Percentiles rank a stretch among this genome's conserved stretches.
Evolutionary conservation across 257 asterid genomes (phyloP).

Genomic region (Solanum okadae): DNA sequence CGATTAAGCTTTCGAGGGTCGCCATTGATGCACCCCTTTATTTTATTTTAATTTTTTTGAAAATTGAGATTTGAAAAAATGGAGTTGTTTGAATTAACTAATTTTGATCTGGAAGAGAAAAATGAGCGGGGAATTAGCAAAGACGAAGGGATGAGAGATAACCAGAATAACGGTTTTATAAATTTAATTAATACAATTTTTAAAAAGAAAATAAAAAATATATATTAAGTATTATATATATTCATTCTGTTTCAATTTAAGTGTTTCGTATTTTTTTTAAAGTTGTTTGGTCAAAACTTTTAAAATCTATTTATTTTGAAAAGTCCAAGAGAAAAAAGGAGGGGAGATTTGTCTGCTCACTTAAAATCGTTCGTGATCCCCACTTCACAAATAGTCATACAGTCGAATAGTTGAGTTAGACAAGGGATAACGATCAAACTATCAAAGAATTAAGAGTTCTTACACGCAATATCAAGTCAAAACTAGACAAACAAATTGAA

Average conservation of each 20-base stretch:
- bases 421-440: not conserved
- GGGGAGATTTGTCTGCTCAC: not conserved
- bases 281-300: not conserved
- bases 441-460: not conserved
- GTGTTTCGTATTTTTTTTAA: not conserved
- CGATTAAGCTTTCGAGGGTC: constrained; percentile 90
- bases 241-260: not conserved
- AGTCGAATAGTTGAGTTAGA: not conserved
- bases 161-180: not conserved
- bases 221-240: not conserved
- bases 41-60: not conserved
- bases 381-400: not conserved
- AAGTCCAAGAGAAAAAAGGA: too few species aligned
- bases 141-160: not conserved
- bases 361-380: not conserved
- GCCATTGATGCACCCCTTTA: constrained; percentile 35
- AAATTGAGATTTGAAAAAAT: not conserved
- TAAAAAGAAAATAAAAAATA: not conserved
- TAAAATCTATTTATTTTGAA: not conserved
- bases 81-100: not conserved
- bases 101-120: not conserved
- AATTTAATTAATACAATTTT: not conserved
- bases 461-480: fast-evolving
- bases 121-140: not conserved
- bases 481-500: not conserved